Evolutionary conservation across 1,284 basidiomycete genomes (phyloP).

Genomic region (Gastroboletus turbinatus): DNA sequence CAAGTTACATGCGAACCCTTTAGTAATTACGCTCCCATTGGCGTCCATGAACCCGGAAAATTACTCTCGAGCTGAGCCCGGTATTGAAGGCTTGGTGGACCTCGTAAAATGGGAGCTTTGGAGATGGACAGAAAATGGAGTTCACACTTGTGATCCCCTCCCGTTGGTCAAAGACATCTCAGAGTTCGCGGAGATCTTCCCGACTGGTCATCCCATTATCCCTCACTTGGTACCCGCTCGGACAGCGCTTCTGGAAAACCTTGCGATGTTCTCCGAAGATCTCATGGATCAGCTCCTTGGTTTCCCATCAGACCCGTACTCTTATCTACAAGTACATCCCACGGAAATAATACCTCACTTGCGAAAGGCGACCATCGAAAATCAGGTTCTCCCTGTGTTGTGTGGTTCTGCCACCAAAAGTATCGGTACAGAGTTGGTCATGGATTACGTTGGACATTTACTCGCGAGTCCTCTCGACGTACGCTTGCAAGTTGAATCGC

Average conservation of each 20-base stretch:
- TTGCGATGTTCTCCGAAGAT: slow-evolving; percentile 78
- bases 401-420: slow-evolving; percentile 83
- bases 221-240: slow-evolving; percentile 68
- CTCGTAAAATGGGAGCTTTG: slow-evolving; percentile 80
- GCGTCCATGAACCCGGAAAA: slow-evolving; percentile 67
- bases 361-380: slow-evolving; percentile 64
- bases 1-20: slow-evolving; percentile 73
- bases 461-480: slow-evolving; percentile 80
- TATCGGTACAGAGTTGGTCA: slow-evolving; percentile 77
- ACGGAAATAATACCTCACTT: slow-evolving; percentile 60
- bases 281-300: slow-evolving; percentile 70
- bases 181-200: slow-evolving; percentile 44
- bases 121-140: slow-evolving; percentile 60
- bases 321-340: slow-evolving; percentile 59
- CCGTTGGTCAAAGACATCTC: slow-evolving; percentile 50
- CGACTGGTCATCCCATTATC: slow-evolving; percentile 60
- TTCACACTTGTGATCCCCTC: slow-evolving; percentile 47
- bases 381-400: slow-evolving; percentile 74
- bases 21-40: slow-evolving; percentile 74
- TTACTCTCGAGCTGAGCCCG: slow-evolving; percentile 70
- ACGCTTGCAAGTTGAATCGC: slow-evolving; percentile 40
- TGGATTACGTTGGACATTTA: slow-evolving; percentile 80
- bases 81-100: slow-evolving; percentile 76
- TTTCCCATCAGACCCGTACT: slow-evolving; percentile 54
- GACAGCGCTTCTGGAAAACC: slow-evolving; percentile 67